Base-by-base conservation (phyloP, 768 basidiomycete genomes). In the Tylopilus plumbeoviolaceoides region DNA sequence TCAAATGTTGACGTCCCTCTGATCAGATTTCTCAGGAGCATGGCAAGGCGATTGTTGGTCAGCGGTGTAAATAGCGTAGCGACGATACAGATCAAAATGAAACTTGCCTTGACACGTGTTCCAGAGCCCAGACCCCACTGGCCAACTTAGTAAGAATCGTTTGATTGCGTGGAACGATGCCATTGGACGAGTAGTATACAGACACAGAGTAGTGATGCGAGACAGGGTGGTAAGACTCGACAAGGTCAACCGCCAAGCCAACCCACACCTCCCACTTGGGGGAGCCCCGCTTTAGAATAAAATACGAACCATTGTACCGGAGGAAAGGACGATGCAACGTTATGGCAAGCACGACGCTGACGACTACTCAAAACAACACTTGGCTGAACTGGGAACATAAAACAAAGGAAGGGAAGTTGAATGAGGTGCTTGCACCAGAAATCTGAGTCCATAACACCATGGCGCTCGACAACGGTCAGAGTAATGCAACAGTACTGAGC, bases 41-140 rank as follows among this genome's bases (percentile, higher is more conserved):
- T 61, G 91, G 91, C 44, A 86, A 82, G 61, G 75, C 82, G 7
- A 92, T 93, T 56, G 86, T 93, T 10, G 83, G 84, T 9, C 89
- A 92, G 61, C 78, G 91, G 63, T 93, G 91, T 78, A 93, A 92
- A 74, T 93, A 72, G 48, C 20, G 55, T 48, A 36, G 46, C 36
- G 36, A 53, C 45, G 31, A 39, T 7, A 4, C 36, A n/a, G n/a
- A 50, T 48, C 46, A 7, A 30, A 43, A 50, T 48, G 50, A 41
- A 48, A 38, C 30, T 4, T 15, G 20, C 44, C 33, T 47, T 28
- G 33, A 50, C 31, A 52, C 31, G 10, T n/a, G 36, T 51, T 44
- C 23, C 36, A 46, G 23, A 23, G 23, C 5, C 23, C 5, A 23
- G 15, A 33, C 27, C 17, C 21, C 30, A n/a, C n/a, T n/a, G n/a